Conservation (phyloP, 2,329 filamentous ascomycete species). For the Calonectria pseudoturangicola region DNA sequence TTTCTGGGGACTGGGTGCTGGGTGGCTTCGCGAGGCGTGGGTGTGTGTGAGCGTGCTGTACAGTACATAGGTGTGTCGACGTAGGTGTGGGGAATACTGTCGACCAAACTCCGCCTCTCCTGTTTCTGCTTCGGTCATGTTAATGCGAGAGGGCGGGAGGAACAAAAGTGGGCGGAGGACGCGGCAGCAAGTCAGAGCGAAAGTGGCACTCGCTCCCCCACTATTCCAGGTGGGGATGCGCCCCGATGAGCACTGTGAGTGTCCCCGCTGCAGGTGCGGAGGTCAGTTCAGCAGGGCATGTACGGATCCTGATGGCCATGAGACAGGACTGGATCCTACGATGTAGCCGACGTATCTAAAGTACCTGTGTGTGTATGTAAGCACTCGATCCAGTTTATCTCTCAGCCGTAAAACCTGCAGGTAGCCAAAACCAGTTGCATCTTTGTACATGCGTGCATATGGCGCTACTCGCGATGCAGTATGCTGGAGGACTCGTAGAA, state of each 20-base stretch:
- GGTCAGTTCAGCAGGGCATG: conserved; percentile 10
- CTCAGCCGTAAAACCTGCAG: conserved; percentile 23
- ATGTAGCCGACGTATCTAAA: background rate
- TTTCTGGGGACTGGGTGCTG: background rate
- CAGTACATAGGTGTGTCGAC: background rate
- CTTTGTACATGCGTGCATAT: conserved; percentile 18
- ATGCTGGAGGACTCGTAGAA: conserved; percentile 11
- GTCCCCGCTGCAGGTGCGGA: conserved; percentile 16
- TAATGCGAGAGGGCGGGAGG: conserved; percentile 35
- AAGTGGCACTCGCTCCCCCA: conserved; percentile 18
- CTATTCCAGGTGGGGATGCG: conserved; percentile 21
- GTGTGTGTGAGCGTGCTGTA: background rate
- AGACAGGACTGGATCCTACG: conserved; percentile 1
- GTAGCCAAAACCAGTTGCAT: conserved; percentile 15
- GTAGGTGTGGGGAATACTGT: conserved; percentile 6
- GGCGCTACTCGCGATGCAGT: conserved; percentile 5
- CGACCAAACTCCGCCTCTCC: background rate
- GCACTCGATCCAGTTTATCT: conserved; percentile 10
- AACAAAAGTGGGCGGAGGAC: conserved; percentile 28
- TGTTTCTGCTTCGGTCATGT: conserved; percentile 38
- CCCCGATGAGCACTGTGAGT: conserved; percentile 22
- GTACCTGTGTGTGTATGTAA: background rate
- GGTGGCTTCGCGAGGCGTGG: background rate
- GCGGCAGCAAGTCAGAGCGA: conserved; percentile 27
- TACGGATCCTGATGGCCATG: background rate